A percentile compares a stretch with the other conserved stretches of the same genome.
Evolutionary conservation across 1,139 yeast genomes (phyloP).

Genomic region (Suhomyces bribrorum): DNA sequence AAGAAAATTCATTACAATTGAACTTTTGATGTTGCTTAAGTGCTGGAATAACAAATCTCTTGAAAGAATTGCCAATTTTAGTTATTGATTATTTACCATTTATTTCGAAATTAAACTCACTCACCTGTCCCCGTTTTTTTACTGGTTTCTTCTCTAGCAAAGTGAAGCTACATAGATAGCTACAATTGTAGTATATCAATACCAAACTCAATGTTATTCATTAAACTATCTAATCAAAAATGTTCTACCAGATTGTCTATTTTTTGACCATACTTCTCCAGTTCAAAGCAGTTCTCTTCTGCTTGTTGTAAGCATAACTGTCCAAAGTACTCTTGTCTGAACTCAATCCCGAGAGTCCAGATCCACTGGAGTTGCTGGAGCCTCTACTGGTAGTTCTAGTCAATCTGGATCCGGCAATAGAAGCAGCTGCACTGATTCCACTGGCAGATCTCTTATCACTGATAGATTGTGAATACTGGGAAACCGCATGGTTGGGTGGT

Average conservation of each 20-base stretch:
- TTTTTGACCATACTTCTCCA: constrained; percentile 38
- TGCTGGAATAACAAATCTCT: no score
- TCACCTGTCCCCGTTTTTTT: no score
- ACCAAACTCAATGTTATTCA: no score
- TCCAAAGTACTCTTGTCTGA: constrained; percentile 21
- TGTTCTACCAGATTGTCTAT: background rate
- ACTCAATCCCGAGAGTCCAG: constrained; percentile 29
- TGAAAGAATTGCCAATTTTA: no score
- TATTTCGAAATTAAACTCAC: no score
- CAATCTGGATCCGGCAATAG: constrained; percentile 26
- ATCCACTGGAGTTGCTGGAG: constrained; percentile 33
- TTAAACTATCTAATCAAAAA: constrained; percentile 4
- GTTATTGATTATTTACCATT: no score
- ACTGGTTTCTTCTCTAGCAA: no score
- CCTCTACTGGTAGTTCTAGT: constrained; percentile 34
- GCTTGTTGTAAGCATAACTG: constrained; percentile 19
- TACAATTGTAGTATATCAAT: no score
- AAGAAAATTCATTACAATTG: no score
- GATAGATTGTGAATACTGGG: constrained; percentile 17
- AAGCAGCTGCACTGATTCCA: constrained; percentile 15
- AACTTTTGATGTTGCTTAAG: no score
- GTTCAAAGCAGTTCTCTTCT: constrained; percentile 49
- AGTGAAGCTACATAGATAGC: no score
- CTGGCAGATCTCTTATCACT: constrained; percentile 24
- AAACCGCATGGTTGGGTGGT: constrained; percentile 26